Conservation (phyloP, 169 alveolate species). For the Plasmodium fragile region DNA sequence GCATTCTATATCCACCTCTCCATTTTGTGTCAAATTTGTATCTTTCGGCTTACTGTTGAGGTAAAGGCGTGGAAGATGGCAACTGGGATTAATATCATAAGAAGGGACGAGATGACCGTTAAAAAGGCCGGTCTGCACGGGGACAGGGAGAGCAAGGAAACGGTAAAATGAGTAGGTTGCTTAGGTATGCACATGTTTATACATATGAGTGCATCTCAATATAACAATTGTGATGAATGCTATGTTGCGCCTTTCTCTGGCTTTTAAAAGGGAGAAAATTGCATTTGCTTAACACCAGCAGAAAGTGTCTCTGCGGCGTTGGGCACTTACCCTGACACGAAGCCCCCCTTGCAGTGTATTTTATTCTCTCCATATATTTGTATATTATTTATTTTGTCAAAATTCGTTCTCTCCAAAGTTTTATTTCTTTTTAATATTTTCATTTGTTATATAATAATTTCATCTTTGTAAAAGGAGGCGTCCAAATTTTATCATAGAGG, state of each 20-base stretch:
- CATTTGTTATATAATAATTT: constrained; percentile 50
- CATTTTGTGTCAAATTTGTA: neutral
- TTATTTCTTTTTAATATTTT: constrained; percentile 69
- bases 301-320: neutral
- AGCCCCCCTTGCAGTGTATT: constrained; percentile 70
- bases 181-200: neutral
- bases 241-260: neutral
- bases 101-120: constrained; percentile 66
- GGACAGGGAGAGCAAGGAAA: neutral
- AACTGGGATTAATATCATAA: constrained; percentile 72
- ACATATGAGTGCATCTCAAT: neutral
- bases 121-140: constrained; percentile 52
- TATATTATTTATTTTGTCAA: constrained; percentile 65
- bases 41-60: constrained; percentile 59
- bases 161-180: neutral
- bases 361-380: constrained; percentile 75
- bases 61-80: constrained; percentile 71
- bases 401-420: constrained; percentile 42
- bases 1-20: neutral
- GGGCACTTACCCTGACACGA: constrained; percentile 55
- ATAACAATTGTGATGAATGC: neutral
- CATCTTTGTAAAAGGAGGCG: constrained; percentile 46
- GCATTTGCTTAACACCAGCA: neutral
- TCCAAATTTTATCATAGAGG: constrained; percentile 5
- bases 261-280: neutral